phyloP scores from a whole-genome alignment of 2,329 filamentous ascomycete genomes.

The Botrytis paeoniae region DNA sequence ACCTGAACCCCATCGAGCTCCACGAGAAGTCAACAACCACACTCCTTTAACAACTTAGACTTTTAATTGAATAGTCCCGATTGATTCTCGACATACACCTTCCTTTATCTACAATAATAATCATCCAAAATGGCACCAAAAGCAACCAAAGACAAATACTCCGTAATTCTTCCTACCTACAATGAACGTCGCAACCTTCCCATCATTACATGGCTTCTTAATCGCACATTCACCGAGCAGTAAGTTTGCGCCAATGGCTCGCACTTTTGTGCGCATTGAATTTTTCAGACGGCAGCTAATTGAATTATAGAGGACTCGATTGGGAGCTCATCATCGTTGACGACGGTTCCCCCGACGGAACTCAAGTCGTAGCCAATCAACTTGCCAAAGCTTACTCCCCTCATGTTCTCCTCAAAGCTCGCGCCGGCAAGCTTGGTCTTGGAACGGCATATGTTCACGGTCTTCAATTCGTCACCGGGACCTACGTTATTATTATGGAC shows the following conservation, averaged over 20 bases:
- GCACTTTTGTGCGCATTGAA: neutral
- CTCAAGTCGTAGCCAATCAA: slow-evolving; percentile 84
- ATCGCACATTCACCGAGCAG: slow-evolving; percentile 87
- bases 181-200: slow-evolving; percentile 97
- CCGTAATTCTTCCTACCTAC: slow-evolving; percentile 95
- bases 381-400: slow-evolving; percentile 80
- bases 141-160: slow-evolving; percentile 73
- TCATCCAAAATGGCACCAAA: slow-evolving; percentile 19
- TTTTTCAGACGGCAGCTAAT: neutral
- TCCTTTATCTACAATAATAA: slow-evolving; percentile 11
- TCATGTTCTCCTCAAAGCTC: slow-evolving; percentile 79
- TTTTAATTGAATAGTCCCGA: slow-evolving; percentile 12
- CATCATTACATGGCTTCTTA: slow-evolving; percentile 90
- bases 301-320: slow-evolving; percentile 69
- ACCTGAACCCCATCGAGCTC: slow-evolving; percentile 4
- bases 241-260: slow-evolving; percentile 44
- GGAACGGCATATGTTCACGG: slow-evolving; percentile 37
- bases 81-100: slow-evolving; percentile 2
- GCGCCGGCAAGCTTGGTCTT: slow-evolving; percentile 63
- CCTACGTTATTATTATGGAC: slow-evolving; percentile 99
- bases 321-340: slow-evolving; percentile 99
- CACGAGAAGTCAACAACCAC: slow-evolving; percentile 13
- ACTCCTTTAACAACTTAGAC: slow-evolving; percentile 10
- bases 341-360: slow-evolving; percentile 95
- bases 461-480: slow-evolving; percentile 81